Evolutionary conservation across 768 basidiomycete genomes (phyloP), one percentile per base, ranked within the genome.

Genomic region (Flagelloscypha sp.): DNA sequence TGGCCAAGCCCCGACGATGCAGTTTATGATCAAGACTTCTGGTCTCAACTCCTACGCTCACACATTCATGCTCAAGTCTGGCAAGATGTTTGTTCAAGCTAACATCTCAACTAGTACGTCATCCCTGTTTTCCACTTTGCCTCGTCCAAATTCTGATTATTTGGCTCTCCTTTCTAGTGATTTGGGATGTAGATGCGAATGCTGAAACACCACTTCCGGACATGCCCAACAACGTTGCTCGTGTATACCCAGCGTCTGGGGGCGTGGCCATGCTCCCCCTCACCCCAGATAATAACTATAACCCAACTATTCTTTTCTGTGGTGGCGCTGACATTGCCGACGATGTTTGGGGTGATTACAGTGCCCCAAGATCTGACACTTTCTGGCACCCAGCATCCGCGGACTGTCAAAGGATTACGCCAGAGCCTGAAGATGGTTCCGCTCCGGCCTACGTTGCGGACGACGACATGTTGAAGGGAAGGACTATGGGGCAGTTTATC

Each of bases 401-500:
- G 11, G 81, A 84, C 49, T 88, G 84, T 55, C 84, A 85, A 40
- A 70, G 83, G 19, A 80, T 97, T 48, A 88, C 83, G 0, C 92
- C 94, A 1, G 89, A 94, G 51, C 86, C 86, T 28, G 52, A 54
- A 4, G 80, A 81, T 36, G 82, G 81, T 3, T 74, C 79, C 1
- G 24, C 65, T 1, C 66, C 78, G 0, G 57, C 46, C 0, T 88
- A 85, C 51, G 58, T 65, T 5, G 68, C 82, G 46, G 88, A 89
- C 40, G 89, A 93, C 43, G 56, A 74, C 40, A 76, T 92, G 69
- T 63, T 75, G 7, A 68, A 78, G 41, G 74, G 76, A 0, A 73
- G 89, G 13, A 86, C 84, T 18, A 97, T 97, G 92, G 87, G 90
- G 7, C 85, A 89, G 53, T 89, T 94, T 54, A 79, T 93, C 57